Conservation (phyloP, 164 flowering plant species). For the Santalum album region DNA sequence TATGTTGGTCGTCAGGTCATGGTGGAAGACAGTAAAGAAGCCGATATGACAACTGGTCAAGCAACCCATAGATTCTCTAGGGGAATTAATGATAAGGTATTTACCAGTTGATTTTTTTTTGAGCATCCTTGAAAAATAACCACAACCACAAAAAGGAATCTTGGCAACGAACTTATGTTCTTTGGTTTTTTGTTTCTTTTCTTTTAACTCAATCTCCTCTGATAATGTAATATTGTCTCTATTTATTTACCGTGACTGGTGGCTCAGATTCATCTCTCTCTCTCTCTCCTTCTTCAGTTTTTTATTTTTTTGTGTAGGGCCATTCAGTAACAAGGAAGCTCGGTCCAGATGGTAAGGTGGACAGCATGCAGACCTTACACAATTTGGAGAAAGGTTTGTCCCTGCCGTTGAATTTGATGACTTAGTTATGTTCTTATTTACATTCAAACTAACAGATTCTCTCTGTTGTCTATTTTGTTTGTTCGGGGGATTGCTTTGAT, state of each 20-base stretch:
- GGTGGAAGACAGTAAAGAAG: constrained; percentile 74
- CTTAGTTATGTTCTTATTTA: background rate
- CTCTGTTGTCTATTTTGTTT: background rate
- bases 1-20: constrained; percentile 33
- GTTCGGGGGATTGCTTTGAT: background rate
- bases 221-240: too few relatives aligned
- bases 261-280: too few relatives aligned
- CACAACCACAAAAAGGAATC: too few relatives aligned
- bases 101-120: background rate
- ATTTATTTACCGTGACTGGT: background rate
- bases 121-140: too few relatives aligned
- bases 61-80: constrained; percentile 69
- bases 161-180: too few relatives aligned
- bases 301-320: constrained; percentile 39
- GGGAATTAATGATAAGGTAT: constrained; percentile 77
- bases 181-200: too few relatives aligned
- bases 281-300: too few relatives aligned
- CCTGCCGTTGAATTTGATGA: background rate
- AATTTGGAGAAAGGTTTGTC: constrained; percentile 70
- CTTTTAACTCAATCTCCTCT: too few relatives aligned
- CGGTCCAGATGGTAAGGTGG: constrained; percentile 73
- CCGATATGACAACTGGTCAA: constrained; percentile 68
- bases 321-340: constrained; percentile 80
- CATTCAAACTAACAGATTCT: background rate
- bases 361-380: constrained; percentile 65